A percentile compares a stretch with the other conserved stretches of the same genome.
Evolutionary conservation across 441 rosid species (phyloP).

Genomic region (Mallotus japonicus): DNA sequence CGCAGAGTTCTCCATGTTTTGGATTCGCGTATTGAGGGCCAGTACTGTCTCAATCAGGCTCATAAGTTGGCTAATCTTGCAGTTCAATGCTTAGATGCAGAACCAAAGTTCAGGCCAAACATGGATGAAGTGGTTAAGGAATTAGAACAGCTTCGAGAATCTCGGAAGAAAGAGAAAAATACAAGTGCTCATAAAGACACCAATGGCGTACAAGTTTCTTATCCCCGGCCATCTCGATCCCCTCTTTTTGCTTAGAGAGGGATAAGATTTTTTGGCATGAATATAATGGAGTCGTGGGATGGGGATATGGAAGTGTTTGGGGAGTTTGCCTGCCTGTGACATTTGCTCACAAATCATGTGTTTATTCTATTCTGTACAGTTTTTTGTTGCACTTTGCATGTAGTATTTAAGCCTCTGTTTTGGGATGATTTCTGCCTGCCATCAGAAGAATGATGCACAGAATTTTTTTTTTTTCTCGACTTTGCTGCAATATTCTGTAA

Average conservation of each 20-base stretch:
- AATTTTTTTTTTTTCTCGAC: background rate
- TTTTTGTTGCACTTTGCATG: conserved; percentile 5
- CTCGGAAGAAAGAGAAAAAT: conserved; percentile 14
- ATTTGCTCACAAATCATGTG: background rate
- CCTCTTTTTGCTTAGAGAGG: conserved; percentile 11
- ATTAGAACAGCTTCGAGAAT: conserved; percentile 31
- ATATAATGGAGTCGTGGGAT: conserved; percentile 7
- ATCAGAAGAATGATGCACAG: background rate
- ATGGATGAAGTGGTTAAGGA: conserved; percentile 60
- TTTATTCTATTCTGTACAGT: conserved; percentile 13
- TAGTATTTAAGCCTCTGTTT: conserved; percentile 7
- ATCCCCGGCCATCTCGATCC: conserved; percentile 21
- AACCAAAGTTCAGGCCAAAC: conserved; percentile 52
- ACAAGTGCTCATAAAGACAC: background rate
- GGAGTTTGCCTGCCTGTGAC: background rate
- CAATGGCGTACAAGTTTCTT: background rate
- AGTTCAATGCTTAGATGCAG: conserved; percentile 50
- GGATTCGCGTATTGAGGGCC: conserved; percentile 64
- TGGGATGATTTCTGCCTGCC: background rate
- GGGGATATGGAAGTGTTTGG: background rate
- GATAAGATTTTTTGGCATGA: background rate
- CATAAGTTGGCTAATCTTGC: conserved; percentile 54
- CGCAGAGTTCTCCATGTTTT: conserved; percentile 47
- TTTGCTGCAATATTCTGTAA: conserved; percentile 8
- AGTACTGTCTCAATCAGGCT: conserved; percentile 47